phyloP scores from a whole-genome alignment of 1,284 basidiomycete species.

The Cerioporus squamosus region DNA sequence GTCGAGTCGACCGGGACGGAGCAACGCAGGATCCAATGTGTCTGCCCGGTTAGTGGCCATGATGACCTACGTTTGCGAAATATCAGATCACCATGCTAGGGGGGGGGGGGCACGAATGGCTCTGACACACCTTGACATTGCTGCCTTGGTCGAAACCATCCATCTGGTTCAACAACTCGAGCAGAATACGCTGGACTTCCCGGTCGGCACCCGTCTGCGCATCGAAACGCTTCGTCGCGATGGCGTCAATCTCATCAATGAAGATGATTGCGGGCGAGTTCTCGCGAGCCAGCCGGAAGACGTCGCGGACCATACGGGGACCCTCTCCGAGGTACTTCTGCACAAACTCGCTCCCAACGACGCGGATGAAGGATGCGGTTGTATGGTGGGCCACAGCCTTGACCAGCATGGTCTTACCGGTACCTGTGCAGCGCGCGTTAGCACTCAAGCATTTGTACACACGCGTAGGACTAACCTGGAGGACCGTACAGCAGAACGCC shows the following conservation, averaged over 20 bases:
- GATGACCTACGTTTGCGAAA: constrained; percentile 74
- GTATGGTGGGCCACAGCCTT: constrained; percentile 99
- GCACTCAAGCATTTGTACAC: neutral
- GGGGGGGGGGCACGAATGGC: too few relatives aligned
- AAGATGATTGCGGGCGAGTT: constrained; percentile 99
- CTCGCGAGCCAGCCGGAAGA: constrained; percentile 96
- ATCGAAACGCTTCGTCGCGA: constrained; percentile 99
- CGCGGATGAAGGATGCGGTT: constrained; percentile 96
- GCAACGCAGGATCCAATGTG: constrained; percentile 94
- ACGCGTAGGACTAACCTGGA: constrained; percentile 62
- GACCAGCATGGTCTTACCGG: constrained; percentile 99
- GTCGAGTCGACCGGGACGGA: constrained; percentile 97
- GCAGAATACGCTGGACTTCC: constrained; percentile 97
- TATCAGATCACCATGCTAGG: neutral
- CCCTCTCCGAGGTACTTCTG: constrained; percentile 99
- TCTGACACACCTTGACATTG: constrained; percentile 86
- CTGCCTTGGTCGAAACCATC: constrained; percentile 99
- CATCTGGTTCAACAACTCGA: constrained; percentile 99
- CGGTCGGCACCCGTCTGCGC: constrained; percentile 99
- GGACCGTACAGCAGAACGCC: constrained; percentile 95
- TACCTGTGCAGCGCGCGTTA: constrained; percentile 63
- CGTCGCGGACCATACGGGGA: constrained; percentile 99
- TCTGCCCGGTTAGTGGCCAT: constrained; percentile 99
- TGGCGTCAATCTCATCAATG: constrained; percentile 99
- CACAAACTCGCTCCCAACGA: constrained; percentile 98